These are phyloP conservation scores for Ceratocystis harringtonii DNA, from an alignment of 2,329 filamentous ascomycete genomes.

Conservation along the genomic window DNA sequence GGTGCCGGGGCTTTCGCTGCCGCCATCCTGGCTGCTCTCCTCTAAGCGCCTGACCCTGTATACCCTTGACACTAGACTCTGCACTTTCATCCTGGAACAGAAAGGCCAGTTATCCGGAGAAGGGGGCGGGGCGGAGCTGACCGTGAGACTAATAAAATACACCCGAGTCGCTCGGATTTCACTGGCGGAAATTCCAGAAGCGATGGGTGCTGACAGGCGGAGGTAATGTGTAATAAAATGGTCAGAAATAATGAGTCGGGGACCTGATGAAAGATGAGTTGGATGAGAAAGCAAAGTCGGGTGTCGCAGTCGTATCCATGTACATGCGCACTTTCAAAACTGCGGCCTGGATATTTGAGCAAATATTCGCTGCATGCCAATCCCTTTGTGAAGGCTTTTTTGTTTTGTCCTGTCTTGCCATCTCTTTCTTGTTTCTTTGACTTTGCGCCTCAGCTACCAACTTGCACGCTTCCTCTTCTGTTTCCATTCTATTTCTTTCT, in stretches of 20 bases:
- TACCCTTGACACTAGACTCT: not conserved
- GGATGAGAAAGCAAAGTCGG: not conserved
- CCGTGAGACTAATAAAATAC: not conserved
- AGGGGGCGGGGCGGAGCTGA: not conserved
- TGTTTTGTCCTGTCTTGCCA: conserved; percentile 6
- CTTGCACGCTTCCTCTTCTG: not conserved
- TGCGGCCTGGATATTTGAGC: not conserved
- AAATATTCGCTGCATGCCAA: not conserved
- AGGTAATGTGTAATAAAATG: not conserved
- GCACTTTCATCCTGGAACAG: conserved; percentile 23
- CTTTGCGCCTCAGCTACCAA: not conserved
- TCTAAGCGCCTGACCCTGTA: conserved; percentile 4
- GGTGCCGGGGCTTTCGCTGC: conserved; percentile 28
- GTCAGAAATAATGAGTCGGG: not conserved
- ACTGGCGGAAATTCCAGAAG: conserved; percentile 16
- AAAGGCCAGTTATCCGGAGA: not conserved
- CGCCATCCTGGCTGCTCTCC: conserved; percentile 22
- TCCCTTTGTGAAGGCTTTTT: not conserved
- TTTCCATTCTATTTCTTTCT: not conserved
- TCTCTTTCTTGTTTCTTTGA: not conserved
- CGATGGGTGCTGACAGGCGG: not conserved
- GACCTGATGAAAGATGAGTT: not conserved
- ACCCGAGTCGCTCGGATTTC: conserved; percentile 8
- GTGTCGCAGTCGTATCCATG: not conserved
- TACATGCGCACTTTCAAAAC: not conserved